Percentiles rank a stretch among this genome's conserved stretches.
These are phyloP conservation scores for Grosmannia serpens DNA, from an alignment of 2,329 filamentous ascomycete genomes.

Conservation along the genomic window DNA sequence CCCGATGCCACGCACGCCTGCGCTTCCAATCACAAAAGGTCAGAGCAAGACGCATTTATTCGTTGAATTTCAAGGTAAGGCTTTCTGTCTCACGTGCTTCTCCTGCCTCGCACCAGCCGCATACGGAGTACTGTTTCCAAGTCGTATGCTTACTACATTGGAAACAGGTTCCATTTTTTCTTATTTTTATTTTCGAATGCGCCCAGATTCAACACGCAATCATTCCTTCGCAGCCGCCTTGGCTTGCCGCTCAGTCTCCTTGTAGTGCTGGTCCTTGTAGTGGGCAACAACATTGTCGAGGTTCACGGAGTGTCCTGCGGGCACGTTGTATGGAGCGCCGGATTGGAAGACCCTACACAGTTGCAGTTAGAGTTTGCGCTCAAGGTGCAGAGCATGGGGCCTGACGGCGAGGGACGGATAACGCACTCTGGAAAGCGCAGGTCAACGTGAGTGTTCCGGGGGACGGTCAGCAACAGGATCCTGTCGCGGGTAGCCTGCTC, in stretches of 20 bases:
- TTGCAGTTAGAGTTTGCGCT: background rate
- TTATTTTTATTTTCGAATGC: background rate
- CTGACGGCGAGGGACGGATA: too few relatives aligned
- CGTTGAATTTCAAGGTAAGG: background rate
- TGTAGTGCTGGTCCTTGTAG: conserved; percentile 41
- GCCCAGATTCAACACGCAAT: background rate
- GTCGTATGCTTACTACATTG: background rate
- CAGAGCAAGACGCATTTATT: background rate
- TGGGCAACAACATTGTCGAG: conserved; percentile 46
- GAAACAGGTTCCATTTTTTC: background rate
- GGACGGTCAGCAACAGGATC: conserved; percentile 38
- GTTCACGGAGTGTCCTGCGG: conserved; percentile 42
- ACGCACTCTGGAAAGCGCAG: conserved; percentile 48
- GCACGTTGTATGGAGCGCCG: conserved; percentile 40
- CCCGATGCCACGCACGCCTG: background rate
- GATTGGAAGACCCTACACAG: conserved; percentile 33
- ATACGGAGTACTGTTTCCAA: background rate
- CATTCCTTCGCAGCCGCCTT: conserved; percentile 22
- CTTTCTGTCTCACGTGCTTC: background rate
- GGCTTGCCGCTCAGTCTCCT: conserved; percentile 44
- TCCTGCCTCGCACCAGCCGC: background rate
- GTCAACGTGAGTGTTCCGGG: conserved; percentile 35
- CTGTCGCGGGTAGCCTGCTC: conserved; percentile 48
- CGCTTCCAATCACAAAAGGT: background rate
- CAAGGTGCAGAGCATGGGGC: background rate